Evolutionary conservation across 129 eudicot genomes (phyloP), one percentile per base, ranked within the genome.

Genomic region (Silybum marianum): DNA sequence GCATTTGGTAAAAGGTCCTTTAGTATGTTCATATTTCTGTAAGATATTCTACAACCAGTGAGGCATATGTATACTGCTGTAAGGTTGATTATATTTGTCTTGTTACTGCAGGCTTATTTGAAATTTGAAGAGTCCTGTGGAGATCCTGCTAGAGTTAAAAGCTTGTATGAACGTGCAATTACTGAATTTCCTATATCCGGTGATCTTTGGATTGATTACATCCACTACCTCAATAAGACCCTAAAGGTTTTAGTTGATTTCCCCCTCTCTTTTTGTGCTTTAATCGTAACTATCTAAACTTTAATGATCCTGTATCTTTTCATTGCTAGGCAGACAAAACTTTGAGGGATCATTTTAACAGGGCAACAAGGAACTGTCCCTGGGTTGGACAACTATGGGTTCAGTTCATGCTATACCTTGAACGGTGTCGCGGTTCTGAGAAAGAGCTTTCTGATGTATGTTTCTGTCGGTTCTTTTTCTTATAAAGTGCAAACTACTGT

Each of bases 311-410:
- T 69, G 25, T 73, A 44, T 60, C 44, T 78, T 85, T 66, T 58
- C 8, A 36, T 80, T 80, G 58, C 34, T 90, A 95, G 99, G 88
- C 92, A 34, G 88, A 89, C 72, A 87, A 80, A 73, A 78, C 89
- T 62, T 87, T 93, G 84, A 88, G 85, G 83, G 83, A 86, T 73
- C 80, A 81, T 30, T 87, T 80, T 71, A 36, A 80, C 78, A 87
- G 99, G 88, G 98, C 98, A 48, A 88, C 98, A 42, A 93, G 95
- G 80, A 95, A 95, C 84, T 95, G 98, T 83, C 92, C 99, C 2
- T 93, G 98, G 95, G 90, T 93, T 39, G 97, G 97, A 67, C 92
- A 95, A 77, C 82, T 95, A 51, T 95, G 99, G 99, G 91, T 88
- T 82, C 86, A 90, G 14, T 87, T 87, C 84, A 77, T 95, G 89